These are phyloP conservation scores for Amanita rubescens DNA, from an alignment of 768 basidiomycete genomes.

Conservation along the genomic window DNA sequence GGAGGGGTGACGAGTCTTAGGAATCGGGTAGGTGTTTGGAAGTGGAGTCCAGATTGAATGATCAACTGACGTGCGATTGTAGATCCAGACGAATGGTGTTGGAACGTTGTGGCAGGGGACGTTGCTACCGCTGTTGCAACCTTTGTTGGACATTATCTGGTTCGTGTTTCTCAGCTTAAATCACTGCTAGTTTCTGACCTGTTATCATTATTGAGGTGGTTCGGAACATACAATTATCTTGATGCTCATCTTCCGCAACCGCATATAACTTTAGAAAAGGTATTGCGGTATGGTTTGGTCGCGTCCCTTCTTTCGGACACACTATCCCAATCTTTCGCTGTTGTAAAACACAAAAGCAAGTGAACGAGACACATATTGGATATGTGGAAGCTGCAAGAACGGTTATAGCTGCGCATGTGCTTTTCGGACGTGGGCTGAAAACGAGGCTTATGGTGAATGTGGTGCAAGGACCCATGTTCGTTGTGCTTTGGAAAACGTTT, in stretches of 20 bases:
- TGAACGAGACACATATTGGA: constrained; percentile 71
- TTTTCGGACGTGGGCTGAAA: constrained; percentile 86
- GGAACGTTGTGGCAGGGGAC: constrained; percentile 86
- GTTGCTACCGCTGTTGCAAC: constrained; percentile 89
- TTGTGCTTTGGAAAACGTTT: constrained; percentile 86
- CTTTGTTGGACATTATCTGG: constrained; percentile 88
- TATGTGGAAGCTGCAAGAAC: constrained; percentile 73
- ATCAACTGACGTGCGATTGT: background rate
- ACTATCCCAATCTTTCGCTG: constrained; percentile 80
- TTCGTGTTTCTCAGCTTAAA: constrained; percentile 22
- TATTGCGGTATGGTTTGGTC: constrained; percentile 80
- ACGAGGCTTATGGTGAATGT: constrained; percentile 89
- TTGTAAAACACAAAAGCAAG: constrained; percentile 96
- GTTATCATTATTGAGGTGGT: constrained; percentile 46
- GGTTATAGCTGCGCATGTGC: constrained; percentile 70
- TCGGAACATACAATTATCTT: constrained; percentile 80
- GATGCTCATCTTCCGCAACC: constrained; percentile 52
- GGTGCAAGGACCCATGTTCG: constrained; percentile 86
- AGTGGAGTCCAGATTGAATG: background rate
- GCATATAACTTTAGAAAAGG: constrained; percentile 44
- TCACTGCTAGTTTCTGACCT: background rate
- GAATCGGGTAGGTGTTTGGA: constrained; percentile 40
- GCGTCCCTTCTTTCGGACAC: constrained; percentile 85
- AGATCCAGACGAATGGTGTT: constrained; percentile 69
- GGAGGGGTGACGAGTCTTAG: constrained; percentile 59